Evolutionary conservation across 176 grass and related monocot species (phyloP).

Genomic region (Bothriochloa decipiens): DNA sequence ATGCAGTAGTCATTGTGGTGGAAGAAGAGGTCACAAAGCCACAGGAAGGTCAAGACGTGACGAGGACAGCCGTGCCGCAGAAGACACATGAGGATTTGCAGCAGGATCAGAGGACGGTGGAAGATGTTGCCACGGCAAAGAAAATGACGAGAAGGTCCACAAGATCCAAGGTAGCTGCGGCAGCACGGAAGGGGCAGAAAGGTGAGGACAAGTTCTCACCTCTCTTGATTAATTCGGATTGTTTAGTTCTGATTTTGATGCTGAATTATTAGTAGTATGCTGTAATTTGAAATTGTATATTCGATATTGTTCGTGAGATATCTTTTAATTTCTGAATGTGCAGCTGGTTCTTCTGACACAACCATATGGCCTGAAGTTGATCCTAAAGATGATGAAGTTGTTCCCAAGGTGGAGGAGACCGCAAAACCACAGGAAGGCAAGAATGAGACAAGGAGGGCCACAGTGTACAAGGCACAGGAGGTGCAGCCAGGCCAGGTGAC

Average conservation of each 20-base stretch:
- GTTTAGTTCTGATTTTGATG: neutral
- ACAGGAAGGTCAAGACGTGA: neutral
- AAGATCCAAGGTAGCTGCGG: neutral
- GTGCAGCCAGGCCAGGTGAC: slow-evolving; percentile 35
- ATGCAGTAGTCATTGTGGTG: neutral
- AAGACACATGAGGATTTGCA: neutral
- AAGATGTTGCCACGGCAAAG: neutral
- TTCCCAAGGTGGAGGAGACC: slow-evolving; percentile 4
- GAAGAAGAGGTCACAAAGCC: neutral
- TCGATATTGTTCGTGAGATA: neutral
- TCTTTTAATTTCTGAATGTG: neutral
- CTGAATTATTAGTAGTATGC: neutral
- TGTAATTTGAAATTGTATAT: neutral
- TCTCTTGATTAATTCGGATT: neutral
- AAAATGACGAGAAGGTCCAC: slow-evolving; percentile 10
- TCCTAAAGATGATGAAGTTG: neutral
- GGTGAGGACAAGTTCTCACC: neutral
- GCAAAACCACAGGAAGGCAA: neutral
- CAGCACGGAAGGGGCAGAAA: slow-evolving; percentile 2
- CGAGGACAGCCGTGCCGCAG: neutral
- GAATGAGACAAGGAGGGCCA: neutral
- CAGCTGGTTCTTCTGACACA: neutral
- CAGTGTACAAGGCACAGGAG: neutral
- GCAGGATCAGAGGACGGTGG: neutral
- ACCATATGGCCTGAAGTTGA: neutral